A percentile compares a stretch with the other conserved stretches of the same genome.
phyloP scores from a whole-genome alignment of 1,284 basidiomycete species.

The Moesziomyces sp. region DNA sequence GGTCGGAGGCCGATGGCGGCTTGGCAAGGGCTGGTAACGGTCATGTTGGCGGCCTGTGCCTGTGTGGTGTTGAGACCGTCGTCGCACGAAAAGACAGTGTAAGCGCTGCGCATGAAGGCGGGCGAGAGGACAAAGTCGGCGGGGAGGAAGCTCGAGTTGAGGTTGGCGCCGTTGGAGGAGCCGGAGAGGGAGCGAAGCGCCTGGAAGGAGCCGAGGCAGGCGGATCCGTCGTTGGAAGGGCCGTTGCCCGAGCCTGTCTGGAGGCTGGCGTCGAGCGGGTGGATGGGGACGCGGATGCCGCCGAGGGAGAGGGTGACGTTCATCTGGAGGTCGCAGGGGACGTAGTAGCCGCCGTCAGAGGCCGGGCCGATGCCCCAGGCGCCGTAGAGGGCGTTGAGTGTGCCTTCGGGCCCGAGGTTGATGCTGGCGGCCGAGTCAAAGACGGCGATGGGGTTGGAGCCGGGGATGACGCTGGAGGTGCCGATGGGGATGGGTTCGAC shows the following conservation, averaged over 20 bases:
- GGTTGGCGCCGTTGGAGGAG: constrained; percentile 28
- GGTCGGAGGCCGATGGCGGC: constrained; percentile 51
- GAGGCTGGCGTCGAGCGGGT: constrained; percentile 58
- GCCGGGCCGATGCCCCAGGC: constrained; percentile 58
- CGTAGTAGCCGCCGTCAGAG: constrained; percentile 57
- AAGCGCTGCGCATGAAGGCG: constrained; percentile 59
- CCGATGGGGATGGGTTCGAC: constrained; percentile 38
- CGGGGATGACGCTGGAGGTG: constrained; percentile 33
- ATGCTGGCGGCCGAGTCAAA: constrained; percentile 54
- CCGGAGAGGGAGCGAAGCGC: constrained; percentile 42
- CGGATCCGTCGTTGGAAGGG: constrained; percentile 19
- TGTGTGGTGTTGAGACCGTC: constrained; percentile 24
- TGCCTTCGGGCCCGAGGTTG: constrained; percentile 47
- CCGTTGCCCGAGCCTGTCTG: constrained; percentile 28
- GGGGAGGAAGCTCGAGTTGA: constrained; percentile 38
- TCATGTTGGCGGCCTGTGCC: constrained; percentile 23
- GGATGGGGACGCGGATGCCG: constrained; percentile 50
- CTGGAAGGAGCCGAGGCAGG: constrained; percentile 62
- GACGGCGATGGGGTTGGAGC: constrained; percentile 45
- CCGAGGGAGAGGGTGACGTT: constrained; percentile 55
- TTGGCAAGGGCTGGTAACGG: constrained; percentile 36
- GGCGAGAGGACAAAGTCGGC: constrained; percentile 60
- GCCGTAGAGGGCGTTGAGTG: constrained; percentile 60
- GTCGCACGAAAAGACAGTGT: constrained; percentile 58
- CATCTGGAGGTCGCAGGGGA: constrained; percentile 54